A percentile compares a stretch with the other conserved stretches of the same genome.
These are phyloP conservation scores for Phytophthora gonapodyides DNA, from an alignment of 352 stramenopile genomes.

Conservation along the genomic window DNA sequence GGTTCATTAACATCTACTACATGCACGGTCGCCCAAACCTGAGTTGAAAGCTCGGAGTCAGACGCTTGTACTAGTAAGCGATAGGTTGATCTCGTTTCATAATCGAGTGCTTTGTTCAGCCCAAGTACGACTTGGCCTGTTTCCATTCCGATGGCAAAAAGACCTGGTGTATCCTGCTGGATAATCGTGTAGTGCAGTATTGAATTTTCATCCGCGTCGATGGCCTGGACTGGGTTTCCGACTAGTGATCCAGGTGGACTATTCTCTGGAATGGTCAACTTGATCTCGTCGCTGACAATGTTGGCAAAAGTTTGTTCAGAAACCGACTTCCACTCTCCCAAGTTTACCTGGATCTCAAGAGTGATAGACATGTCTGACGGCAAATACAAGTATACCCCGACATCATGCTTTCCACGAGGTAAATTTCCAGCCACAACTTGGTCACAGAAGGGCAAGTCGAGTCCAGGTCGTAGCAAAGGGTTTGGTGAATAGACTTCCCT, in stretches of 20 bases:
- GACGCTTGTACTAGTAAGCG: conserved; percentile 16
- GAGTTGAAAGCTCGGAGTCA: conserved; percentile 13
- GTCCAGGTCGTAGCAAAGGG: conserved; percentile 16
- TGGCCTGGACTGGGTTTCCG: conserved; percentile 18
- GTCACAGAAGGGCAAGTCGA: conserved; percentile 21
- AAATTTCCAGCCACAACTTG: conserved; percentile 13
- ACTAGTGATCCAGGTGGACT: conserved; percentile 14
- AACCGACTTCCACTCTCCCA: conserved; percentile 13
- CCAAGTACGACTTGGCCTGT: conserved; percentile 22
- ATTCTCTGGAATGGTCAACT: conserved; percentile 27
- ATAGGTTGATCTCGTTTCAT: conserved; percentile 19
- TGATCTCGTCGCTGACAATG: conserved; percentile 3
- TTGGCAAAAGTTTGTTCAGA: conserved; percentile 17
- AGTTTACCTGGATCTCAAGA: conserved; percentile 20
- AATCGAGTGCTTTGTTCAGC: conserved; percentile 18
- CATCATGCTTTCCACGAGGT: conserved; percentile 17
- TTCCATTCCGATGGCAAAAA: conserved; percentile 20
- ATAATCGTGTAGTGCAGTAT: conserved; percentile 20
- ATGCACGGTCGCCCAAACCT: conserved; percentile 18
- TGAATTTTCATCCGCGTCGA: conserved; percentile 28
- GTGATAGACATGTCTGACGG: conserved; percentile 12
- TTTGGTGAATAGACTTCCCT: neutral
- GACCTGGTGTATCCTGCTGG: conserved; percentile 15
- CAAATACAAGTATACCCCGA: conserved; percentile 23
- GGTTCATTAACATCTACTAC: conserved; percentile 33